Percentiles rank a stretch among this genome's conserved stretches.
Evolutionary conservation across 305 asterid genomes (phyloP).

Genomic region (Lippia alba): DNA sequence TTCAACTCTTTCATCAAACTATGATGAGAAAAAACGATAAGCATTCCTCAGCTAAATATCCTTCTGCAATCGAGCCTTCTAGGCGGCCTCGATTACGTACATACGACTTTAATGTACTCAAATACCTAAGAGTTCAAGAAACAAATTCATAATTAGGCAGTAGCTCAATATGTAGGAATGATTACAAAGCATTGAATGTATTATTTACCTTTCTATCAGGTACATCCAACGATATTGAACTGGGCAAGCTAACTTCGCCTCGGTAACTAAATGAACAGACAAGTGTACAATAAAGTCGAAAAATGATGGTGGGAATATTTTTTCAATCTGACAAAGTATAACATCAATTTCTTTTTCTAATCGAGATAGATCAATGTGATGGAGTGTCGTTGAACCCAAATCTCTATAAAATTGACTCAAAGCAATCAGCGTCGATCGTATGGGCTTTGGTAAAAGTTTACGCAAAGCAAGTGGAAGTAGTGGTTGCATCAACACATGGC

Average conservation of each 20-base stretch:
- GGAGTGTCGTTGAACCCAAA: too few relatives aligned
- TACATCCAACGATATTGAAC: constrained; percentile 7
- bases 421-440: too few relatives aligned
- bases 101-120: not conserved
- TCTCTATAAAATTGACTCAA: too few relatives aligned
- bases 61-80: not conserved
- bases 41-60: not conserved
- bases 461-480: too few relatives aligned
- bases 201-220: not conserved
- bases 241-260: constrained; percentile 9
- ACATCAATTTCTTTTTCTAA: too few relatives aligned
- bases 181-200: too few relatives aligned
- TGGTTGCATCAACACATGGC: too few relatives aligned
- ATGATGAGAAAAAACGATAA: not conserved
- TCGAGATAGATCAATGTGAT: too few relatives aligned
- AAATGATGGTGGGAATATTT: too few relatives aligned
- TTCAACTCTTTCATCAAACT: not conserved
- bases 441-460: too few relatives aligned
- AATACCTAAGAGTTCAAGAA: not conserved
- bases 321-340: too few relatives aligned
- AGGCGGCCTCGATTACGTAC: not conserved
- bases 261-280: constrained; percentile 2
- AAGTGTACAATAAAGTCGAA: not conserved
- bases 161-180: not conserved
- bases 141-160: too few relatives aligned